Evolutionary conservation across 2,329 filamentous ascomycete species (phyloP), one percentile per base, ranked within the genome.

Genomic region (Pseudofabraea citricarpa): DNA sequence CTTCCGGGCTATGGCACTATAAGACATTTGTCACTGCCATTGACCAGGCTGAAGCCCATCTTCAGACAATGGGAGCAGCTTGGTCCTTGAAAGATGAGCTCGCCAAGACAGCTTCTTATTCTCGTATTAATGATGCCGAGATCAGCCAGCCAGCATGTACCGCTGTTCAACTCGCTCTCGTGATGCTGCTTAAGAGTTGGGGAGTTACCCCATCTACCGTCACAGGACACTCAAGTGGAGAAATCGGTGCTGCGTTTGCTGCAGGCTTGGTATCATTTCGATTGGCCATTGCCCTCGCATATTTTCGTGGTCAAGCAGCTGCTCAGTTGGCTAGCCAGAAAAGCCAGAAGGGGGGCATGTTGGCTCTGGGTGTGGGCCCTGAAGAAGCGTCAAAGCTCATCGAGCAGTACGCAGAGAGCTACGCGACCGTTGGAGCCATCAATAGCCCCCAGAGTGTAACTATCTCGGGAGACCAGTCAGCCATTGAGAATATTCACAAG

Each of bases 221-320:
- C 0, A 56, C 62, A 3, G 67, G 70, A 2, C 70, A 73, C 50
- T 72, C 68, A 1, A 64, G 58, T 31, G 70, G 70, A 9, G 70
- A 73, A 44, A 71, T 73, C 22, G 69, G 54, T 2, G 70, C 70
- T 3, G 69, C 70, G 0, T 72, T 67, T 38, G 58, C 66, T 1
- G 52, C 63, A 1, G 63, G 61, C n/a, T n/a, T n/a, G n/a, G n/a
- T n/a, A n/a, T n/a, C n/a, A n/a, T n/a, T n/a, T n/a, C n/a, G n/a
- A n/a, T n/a, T n/a, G n/a, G n/a, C n/a, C n/a, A n/a, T n/a, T n/a
- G n/a, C n/a, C n/a, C n/a, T n/a, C n/a, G n/a, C n/a, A n/a, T n/a
- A n/a, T n/a, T n/a, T n/a, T n/a, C n/a, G n/a, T n/a, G n/a, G n/a
- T n/a, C n/a, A n/a, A n/a, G n/a, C n/a, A n/a, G n/a, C n/a, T n/a